Percentiles rank a stretch among this genome's conserved stretches.
Evolutionary conservation across 192 early-diverging fungal genomes (phyloP).

Genomic region (Backusella westeae): DNA sequence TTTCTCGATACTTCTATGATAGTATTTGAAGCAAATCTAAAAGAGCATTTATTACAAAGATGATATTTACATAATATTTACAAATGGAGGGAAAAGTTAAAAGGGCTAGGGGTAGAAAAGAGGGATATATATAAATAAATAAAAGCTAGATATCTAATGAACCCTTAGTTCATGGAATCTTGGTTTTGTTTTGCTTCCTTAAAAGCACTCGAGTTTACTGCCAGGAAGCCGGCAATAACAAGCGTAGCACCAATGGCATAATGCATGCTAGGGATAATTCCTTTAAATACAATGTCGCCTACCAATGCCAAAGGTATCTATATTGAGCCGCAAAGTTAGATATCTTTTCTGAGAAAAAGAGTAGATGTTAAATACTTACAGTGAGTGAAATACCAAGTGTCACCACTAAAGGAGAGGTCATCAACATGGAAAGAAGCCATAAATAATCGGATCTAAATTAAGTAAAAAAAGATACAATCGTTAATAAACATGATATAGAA

Average conservation of each 20-base stretch:
- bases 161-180: background rate
- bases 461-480: background rate
- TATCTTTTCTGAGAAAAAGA: background rate
- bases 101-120: background rate
- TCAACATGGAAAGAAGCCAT: conserved; percentile 73
- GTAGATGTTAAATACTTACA: conserved; percentile 26
- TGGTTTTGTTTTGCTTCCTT: conserved; percentile 35
- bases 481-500: background rate
- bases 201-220: conserved; percentile 51
- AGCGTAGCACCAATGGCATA: conserved; percentile 66
- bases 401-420: conserved; percentile 81
- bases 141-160: background rate
- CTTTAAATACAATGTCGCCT: conserved; percentile 71
- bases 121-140: too few relatives aligned
- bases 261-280: conserved; percentile 39
- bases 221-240: conserved; percentile 68
- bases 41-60: background rate
- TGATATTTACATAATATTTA: background rate
- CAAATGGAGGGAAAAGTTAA: background rate
- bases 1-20: background rate
- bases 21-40: background rate
- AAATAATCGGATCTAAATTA: conserved; percentile 66
- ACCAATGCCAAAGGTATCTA: conserved; percentile 62
- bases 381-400: conserved; percentile 78
- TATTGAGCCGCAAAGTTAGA: background rate